Evolutionary conservation across 2,329 filamentous ascomycete species (phyloP), one percentile per base, ranked within the genome.

Genomic region (Trichoderma oligosporum): DNA sequence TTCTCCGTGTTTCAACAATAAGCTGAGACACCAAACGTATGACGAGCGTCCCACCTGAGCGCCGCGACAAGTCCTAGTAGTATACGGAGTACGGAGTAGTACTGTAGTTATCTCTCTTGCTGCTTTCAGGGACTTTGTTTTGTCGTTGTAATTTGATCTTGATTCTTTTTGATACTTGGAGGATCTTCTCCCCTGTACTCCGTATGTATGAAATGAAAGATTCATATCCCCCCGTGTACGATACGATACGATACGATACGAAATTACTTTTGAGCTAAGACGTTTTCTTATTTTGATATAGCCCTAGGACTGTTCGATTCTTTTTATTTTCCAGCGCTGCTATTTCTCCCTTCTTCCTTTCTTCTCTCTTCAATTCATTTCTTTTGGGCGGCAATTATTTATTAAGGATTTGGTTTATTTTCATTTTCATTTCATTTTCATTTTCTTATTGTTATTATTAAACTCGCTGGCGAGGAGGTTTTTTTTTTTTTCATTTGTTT

Each of bases 381-480:
- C 48, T 42, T 55, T 20, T 35, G 29, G 41, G n/a, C n/a, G n/a
- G n/a, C n/a, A n/a, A n/a, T n/a, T n/a, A n/a, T n/a, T n/a, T n/a
- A n/a, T n/a, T n/a, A n/a, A n/a, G n/a, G n/a, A n/a, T n/a, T n/a
- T 39, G 51, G 29, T 33, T 27, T 24, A 27, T 52, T 44, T 38
- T 35, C 7, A 7, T 44, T 41, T 27, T 18, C 33, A 33, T 56
- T 24, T 35, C 12, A 27, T 33, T 48, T 39, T 14, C 31, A 14
- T 33, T 31, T 51, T 20, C 33, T 7, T 16, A 31, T 16, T 31
- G 1, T 47, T n/a, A 5, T 31, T 12, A 18, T 11, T 27, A 29
- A 31, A 51, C 51, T 59, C 56, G 56, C 56, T 58, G 56, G 56
- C 57, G 51, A 58, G 56, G 46, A 29, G 36, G 8, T 16, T 41